phyloP scores from a whole-genome alignment of 768 basidiomycete species.

The Mrakia blollopis region DNA sequence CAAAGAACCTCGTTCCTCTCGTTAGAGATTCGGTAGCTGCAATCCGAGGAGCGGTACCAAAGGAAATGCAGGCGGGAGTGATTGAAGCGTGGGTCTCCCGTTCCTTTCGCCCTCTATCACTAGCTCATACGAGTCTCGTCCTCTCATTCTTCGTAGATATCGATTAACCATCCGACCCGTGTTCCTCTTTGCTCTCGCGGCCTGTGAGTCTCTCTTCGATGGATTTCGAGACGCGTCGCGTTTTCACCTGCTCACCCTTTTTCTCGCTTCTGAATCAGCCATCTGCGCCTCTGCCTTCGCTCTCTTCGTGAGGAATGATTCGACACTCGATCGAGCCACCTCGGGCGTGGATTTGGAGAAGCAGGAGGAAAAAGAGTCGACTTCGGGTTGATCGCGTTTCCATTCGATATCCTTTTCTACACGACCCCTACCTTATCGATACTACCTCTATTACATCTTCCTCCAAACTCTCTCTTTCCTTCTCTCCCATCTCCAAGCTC shows the following conservation, averaged over 20 bases:
- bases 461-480: no score
- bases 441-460: no score
- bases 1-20: not conserved
- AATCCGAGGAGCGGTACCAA: slow-evolving; percentile 14
- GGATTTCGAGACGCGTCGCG: not conserved
- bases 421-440: no score
- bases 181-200: slow-evolving; percentile 9
- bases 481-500: no score
- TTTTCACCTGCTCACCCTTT: not conserved
- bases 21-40: slow-evolving; percentile 22
- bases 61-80: slow-evolving; percentile 12
- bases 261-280: not conserved
- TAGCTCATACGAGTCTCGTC: no score
- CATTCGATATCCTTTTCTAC: no score
- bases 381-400: no score
- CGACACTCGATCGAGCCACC: slow-evolving; percentile 6
- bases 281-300: not conserved
- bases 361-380: no score
- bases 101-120: no score
- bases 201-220: not conserved
- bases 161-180: slow-evolving; percentile 11
- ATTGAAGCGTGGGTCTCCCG: not conserved
- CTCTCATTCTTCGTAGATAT: not conserved
- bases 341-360: no score
- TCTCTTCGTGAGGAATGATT: slow-evolving; percentile 9